These are phyloP conservation scores for Nicotiana obtusifolia DNA, from an alignment of 257 asterid species.

Conservation along the genomic window DNA sequence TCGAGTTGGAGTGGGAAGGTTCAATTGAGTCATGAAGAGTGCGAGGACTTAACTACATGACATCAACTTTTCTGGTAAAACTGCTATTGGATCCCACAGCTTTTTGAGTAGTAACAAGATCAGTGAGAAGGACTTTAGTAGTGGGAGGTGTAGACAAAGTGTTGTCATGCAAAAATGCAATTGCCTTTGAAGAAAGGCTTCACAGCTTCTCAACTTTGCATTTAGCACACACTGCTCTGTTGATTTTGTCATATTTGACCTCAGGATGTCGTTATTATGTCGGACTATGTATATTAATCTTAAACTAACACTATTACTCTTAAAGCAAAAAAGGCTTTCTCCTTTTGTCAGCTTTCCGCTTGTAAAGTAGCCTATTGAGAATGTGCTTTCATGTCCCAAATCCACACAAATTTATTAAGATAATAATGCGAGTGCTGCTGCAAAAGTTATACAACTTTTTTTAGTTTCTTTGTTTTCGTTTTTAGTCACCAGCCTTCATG, in stretches of 20 bases:
- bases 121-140: background rate
- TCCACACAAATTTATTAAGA: background rate
- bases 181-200: background rate
- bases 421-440: background rate
- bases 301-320: background rate
- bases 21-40: too few species aligned
- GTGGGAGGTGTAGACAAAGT: conserved; percentile 30
- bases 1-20: background rate
- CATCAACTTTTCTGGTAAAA: background rate
- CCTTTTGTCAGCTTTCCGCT: background rate
- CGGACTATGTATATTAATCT: background rate
- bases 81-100: background rate
- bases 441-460: background rate
- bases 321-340: background rate
- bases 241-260: conserved; percentile 9
- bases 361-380: background rate
- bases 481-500: background rate
- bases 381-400: background rate
- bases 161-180: conserved; percentile 38
- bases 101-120: background rate
- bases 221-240: background rate
- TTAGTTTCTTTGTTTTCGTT: background rate
- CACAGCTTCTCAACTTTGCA: background rate
- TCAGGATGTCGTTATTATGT: conserved; percentile 38
- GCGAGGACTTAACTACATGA: too few species aligned